phyloP scores from a whole-genome alignment of 2,329 filamentous ascomycete species.

The Xylariaceae sp. region DNA sequence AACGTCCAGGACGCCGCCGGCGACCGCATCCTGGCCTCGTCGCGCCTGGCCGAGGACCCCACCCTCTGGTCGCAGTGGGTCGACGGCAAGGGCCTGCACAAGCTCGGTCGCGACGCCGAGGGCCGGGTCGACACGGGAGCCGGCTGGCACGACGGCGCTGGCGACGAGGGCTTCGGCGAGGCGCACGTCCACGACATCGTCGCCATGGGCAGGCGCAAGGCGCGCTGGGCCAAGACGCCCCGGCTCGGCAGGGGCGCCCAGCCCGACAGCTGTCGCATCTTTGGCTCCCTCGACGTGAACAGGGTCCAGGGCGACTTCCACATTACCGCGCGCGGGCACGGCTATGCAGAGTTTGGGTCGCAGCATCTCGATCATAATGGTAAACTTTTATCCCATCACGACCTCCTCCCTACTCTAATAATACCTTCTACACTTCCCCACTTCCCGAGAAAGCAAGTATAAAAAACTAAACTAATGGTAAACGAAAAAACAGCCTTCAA shows the following conservation, averaged over 20 bases:
- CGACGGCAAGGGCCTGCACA: slow-evolving; percentile 60
- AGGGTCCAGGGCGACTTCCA: slow-evolving; percentile 98
- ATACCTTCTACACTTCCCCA: too few relatives aligned
- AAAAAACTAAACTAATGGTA: too few relatives aligned
- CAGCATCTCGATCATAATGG: slow-evolving; percentile 73
- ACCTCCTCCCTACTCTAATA: background rate
- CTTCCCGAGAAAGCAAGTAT: too few relatives aligned
- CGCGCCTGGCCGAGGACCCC: slow-evolving; percentile 65
- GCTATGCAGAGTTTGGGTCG: slow-evolving; percentile 73
- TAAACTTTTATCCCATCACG: slow-evolving; percentile 40
- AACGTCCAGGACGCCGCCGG: slow-evolving; percentile 96
- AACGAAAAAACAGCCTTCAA: slow-evolving; percentile 87
- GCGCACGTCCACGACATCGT: slow-evolving; percentile 91
- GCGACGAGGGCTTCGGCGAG: slow-evolving; percentile 62
- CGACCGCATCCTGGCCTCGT: slow-evolving; percentile 80
- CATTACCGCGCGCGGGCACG: slow-evolving; percentile 90
- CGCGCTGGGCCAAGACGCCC: slow-evolving; percentile 72
- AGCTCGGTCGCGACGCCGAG: slow-evolving; percentile 49
- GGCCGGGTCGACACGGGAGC: slow-evolving; percentile 52
- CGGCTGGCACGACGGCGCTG: slow-evolving; percentile 49
- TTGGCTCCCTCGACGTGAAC: slow-evolving; percentile 83
- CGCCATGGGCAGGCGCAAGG: slow-evolving; percentile 56
- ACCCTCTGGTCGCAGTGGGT: slow-evolving; percentile 83
- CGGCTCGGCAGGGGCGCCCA: slow-evolving; percentile 44
- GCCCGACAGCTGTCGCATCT: slow-evolving; percentile 79